A percentile compares a stretch with the other conserved stretches of the same genome.
These are phyloP conservation scores for Fonsecaea nubica DNA, from an alignment of 2,329 filamentous ascomycete genomes.

Conservation along the genomic window DNA sequence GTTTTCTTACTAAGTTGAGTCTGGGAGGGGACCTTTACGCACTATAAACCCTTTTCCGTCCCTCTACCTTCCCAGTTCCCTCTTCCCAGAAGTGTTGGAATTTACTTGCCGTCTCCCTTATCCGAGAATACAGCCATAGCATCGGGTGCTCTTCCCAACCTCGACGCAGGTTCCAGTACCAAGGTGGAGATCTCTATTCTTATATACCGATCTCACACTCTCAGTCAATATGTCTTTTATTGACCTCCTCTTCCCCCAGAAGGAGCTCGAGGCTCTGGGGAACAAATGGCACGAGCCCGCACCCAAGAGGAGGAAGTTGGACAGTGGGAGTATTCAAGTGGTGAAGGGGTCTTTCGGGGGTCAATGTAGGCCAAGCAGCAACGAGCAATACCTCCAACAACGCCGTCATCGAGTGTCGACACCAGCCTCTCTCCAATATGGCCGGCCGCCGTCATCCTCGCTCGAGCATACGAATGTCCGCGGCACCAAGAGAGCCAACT, in stretches of 20 bases:
- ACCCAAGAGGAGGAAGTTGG: slow-evolving; percentile 33
- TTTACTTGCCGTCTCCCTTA: slow-evolving; percentile 18
- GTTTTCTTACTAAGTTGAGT: slow-evolving; percentile 8
- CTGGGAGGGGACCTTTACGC: too few relatives aligned
- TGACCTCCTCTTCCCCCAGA: slow-evolving; percentile 31
- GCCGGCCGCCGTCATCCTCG: background rate
- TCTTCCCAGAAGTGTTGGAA: slow-evolving; percentile 12
- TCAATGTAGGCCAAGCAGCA: slow-evolving; percentile 16
- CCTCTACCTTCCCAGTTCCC: slow-evolving; percentile 10
- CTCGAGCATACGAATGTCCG: slow-evolving; percentile 2
- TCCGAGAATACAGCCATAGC: slow-evolving; percentile 19
- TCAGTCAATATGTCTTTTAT: slow-evolving; percentile 30
- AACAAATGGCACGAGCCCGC: slow-evolving; percentile 33
- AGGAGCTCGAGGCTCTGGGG: slow-evolving; percentile 35
- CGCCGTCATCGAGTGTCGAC: slow-evolving; percentile 21
- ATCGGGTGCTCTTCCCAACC: background rate
- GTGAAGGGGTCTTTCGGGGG: background rate
- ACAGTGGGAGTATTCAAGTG: slow-evolving; percentile 10
- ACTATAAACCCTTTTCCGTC: slow-evolving; percentile 32
- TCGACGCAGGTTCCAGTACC: background rate
- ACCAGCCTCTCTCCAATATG: slow-evolving; percentile 15
- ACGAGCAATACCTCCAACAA: slow-evolving; percentile 10
- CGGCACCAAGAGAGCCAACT: slow-evolving; percentile 25
- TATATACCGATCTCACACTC: background rate
- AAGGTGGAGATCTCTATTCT: too few relatives aligned